phyloP scores from a whole-genome alignment of 2,329 filamentous ascomycete genomes.

The Macroventuria anomochaeta region DNA sequence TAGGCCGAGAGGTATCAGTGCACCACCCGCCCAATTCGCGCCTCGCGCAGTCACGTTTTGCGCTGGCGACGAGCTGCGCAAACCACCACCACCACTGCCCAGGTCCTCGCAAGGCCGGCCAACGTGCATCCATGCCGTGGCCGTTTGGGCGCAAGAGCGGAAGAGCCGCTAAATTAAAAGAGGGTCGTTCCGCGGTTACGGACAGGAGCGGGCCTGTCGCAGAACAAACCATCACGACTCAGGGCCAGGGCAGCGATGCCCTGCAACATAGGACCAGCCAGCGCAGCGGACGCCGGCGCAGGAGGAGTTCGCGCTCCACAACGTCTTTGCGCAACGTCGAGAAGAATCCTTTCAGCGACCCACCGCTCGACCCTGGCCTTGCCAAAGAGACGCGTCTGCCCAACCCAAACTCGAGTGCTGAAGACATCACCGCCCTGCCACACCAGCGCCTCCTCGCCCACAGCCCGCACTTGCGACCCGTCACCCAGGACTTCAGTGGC shows the following conservation, averaged over 20 bases:
- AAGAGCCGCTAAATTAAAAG: conserved; percentile 63
- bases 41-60: conserved; percentile 33
- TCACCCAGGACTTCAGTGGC: conserved; percentile 49
- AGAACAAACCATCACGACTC: conserved; percentile 26
- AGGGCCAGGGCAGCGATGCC: conserved; percentile 32
- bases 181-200: conserved; percentile 54
- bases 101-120: conserved; percentile 11
- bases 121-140: conserved; percentile 71
- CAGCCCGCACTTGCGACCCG: conserved; percentile 57
- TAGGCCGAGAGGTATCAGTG: conserved; percentile 16
- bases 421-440: conserved; percentile 58
- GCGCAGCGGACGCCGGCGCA: conserved; percentile 39
- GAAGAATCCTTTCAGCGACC: conserved; percentile 26
- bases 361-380: conserved; percentile 29
- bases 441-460: conserved; percentile 48
- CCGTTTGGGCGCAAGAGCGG: conserved; percentile 78
- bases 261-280: conserved; percentile 34
- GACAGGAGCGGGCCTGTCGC: conserved; percentile 53
- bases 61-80: conserved; percentile 18
- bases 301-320: conserved; percentile 42
- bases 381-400: conserved; percentile 26
- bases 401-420: conserved; percentile 43
- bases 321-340: conserved; percentile 42
- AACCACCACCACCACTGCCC: conserved; percentile 5
- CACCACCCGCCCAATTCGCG: conserved; percentile 23